Conservation (phyloP, 169 alveolate species). For the Plasmodium coatneyi region DNA sequence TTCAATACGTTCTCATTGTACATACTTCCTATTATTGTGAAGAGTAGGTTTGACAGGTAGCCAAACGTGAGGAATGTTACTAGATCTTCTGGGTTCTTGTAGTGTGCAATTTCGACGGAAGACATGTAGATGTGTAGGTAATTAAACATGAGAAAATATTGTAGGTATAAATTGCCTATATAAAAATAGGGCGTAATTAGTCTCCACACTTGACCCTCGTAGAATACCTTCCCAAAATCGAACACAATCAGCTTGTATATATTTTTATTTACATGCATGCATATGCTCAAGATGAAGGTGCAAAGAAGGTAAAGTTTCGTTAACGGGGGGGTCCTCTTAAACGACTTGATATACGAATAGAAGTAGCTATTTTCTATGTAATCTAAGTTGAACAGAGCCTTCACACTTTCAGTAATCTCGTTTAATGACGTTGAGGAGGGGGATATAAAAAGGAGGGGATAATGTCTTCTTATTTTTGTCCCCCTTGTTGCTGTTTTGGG, state of each 20-base stretch:
- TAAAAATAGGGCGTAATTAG: constrained; percentile 81
- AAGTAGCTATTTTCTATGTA: constrained; percentile 53
- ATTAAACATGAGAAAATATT: constrained; percentile 79
- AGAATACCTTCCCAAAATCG: constrained; percentile 70
- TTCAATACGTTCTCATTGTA: constrained; percentile 62
- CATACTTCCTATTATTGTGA: constrained; percentile 76
- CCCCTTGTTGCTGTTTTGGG: background rate
- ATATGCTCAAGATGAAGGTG: constrained; percentile 39
- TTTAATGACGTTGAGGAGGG: background rate
- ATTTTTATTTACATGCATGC: constrained; percentile 59
- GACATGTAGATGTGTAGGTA: constrained; percentile 82
- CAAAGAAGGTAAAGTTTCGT: constrained; percentile 53
- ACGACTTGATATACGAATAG: constrained; percentile 48
- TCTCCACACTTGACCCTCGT: constrained; percentile 83
- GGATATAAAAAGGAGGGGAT: constrained; percentile 27
- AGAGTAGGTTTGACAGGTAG: constrained; percentile 60
- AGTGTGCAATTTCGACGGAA: constrained; percentile 81
- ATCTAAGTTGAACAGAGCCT: constrained; percentile 57
- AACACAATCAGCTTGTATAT: constrained; percentile 72
- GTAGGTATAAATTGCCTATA: constrained; percentile 83
- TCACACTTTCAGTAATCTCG: constrained; percentile 61
- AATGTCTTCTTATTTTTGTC: background rate
- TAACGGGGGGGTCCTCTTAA: constrained; percentile 70
- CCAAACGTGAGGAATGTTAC: constrained; percentile 81
- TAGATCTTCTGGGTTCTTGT: constrained; percentile 82